Percentiles rank a stretch among this genome's conserved stretches.
Evolutionary conservation across 352 stramenopile genomes (phyloP).

Genomic region (Peronospora destructor): DNA sequence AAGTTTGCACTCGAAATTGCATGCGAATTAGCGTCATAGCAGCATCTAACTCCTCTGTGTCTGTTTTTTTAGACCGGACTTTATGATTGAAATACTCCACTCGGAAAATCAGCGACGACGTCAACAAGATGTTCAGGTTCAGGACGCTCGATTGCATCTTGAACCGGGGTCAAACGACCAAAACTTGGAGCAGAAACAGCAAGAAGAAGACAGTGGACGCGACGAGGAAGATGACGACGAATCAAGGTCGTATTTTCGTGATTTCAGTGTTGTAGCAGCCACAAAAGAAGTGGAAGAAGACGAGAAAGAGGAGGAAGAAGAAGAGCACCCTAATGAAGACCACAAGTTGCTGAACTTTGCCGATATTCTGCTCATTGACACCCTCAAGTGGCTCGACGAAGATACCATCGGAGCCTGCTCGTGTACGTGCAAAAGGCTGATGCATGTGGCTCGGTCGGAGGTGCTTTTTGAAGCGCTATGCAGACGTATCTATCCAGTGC

Average conservation of each 20-base stretch:
- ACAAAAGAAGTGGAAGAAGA: slow-evolving; percentile 7
- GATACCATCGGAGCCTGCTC: slow-evolving; percentile 54
- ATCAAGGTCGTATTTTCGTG: not conserved
- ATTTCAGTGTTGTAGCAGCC: not conserved
- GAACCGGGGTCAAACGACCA: slow-evolving; percentile 6
- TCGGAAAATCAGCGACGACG: slow-evolving; percentile 31
- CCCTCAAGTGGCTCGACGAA: slow-evolving; percentile 69
- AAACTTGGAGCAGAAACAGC: slow-evolving; percentile 15
- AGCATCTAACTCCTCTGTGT: slow-evolving; percentile 5
- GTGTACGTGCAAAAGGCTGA: slow-evolving; percentile 48
- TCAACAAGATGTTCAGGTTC: not conserved
- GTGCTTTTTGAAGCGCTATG: slow-evolving; percentile 63
- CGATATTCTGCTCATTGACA: slow-evolving; percentile 58
- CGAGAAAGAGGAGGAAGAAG: slow-evolving; percentile 22
- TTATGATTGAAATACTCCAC: slow-evolving; percentile 63
- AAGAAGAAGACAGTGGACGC: slow-evolving; percentile 17
- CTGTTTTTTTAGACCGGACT: slow-evolving; percentile 39
- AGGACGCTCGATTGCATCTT: not conserved
- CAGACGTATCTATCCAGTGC: slow-evolving; percentile 60
- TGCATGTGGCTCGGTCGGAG: slow-evolving; percentile 45
- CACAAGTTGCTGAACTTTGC: slow-evolving; percentile 60
- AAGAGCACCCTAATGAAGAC: slow-evolving; percentile 18
- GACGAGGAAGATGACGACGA: slow-evolving; percentile 17
- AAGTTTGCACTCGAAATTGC: slow-evolving; percentile 8
- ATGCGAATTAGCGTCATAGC: not conserved